Percentiles rank a stretch among this genome's conserved stretches.
These are phyloP conservation scores for Cymbopogon flexuosus DNA, from an alignment of 202 grass and related monocot species.

Conservation along the genomic window DNA sequence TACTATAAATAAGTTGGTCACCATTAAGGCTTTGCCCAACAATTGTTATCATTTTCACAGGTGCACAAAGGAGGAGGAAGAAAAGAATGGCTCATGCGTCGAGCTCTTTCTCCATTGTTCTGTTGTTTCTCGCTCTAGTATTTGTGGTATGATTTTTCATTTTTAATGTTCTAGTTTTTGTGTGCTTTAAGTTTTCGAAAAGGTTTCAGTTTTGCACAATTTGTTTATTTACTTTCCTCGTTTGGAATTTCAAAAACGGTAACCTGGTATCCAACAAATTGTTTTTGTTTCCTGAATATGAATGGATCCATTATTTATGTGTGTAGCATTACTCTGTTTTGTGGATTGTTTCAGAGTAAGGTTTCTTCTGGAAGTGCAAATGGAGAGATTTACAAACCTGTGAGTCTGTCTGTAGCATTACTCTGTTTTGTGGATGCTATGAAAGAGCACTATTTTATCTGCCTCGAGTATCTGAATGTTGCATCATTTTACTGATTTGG, in stretches of 20 bases:
- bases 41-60: neutral
- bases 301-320: neutral
- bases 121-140: constrained; percentile 1
- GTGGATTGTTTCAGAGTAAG: neutral
- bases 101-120: neutral
- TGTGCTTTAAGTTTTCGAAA: neutral
- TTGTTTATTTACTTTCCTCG: neutral
- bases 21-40: neutral
- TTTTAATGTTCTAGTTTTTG: neutral
- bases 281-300: no score
- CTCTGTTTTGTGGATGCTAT: neutral
- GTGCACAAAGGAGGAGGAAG: neutral
- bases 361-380: constrained; percentile 1
- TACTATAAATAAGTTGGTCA: neutral
- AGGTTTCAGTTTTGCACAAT: neutral
- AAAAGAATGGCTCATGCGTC: constrained; percentile 20
- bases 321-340: no score
- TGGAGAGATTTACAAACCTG: neutral
- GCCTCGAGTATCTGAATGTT: neutral
- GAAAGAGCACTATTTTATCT: neutral
- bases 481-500: neutral
- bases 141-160: constrained; percentile 8
- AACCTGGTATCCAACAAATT: neutral
- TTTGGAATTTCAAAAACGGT: neutral
- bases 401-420: neutral